Percentiles rank a stretch among this genome's conserved stretches.
These are phyloP conservation scores for Fusarium illudens DNA, from an alignment of 2,329 filamentous ascomycete species.

Conservation along the genomic window DNA sequence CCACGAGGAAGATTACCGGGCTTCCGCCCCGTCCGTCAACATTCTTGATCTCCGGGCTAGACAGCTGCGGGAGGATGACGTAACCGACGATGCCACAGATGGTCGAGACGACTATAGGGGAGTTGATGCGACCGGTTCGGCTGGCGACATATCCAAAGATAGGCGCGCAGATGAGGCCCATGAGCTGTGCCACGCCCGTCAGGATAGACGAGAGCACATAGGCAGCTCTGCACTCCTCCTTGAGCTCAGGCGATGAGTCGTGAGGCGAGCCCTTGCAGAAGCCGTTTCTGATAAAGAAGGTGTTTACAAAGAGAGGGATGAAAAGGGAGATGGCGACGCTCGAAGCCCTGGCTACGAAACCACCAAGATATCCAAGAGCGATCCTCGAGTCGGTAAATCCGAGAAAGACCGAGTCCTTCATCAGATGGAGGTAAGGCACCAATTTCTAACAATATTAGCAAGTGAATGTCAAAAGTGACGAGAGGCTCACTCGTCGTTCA, in stretches of 20 bases:
- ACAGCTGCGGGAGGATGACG: constrained; percentile 75
- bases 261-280: constrained; percentile 75
- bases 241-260: constrained; percentile 76
- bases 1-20: constrained; percentile 76
- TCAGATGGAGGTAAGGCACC: constrained; percentile 66
- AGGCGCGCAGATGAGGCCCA: constrained; percentile 85
- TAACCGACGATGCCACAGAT: constrained; percentile 82
- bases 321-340: constrained; percentile 96
- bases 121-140: constrained; percentile 70
- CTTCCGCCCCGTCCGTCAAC: constrained; percentile 72
- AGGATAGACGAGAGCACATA: constrained; percentile 89
- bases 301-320: constrained; percentile 91
- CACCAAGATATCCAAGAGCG: constrained; percentile 87
- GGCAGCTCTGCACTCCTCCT: constrained; percentile 83
- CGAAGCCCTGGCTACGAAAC: constrained; percentile 92
- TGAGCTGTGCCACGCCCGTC: constrained; percentile 87
- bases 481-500: constrained; percentile 41
- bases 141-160: constrained; percentile 88
- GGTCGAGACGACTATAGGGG: constrained; percentile 77
- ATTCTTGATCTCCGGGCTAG: constrained; percentile 76
- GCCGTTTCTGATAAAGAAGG: constrained; percentile 84
- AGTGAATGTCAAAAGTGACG: background rate
- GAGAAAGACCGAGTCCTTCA: constrained; percentile 71
- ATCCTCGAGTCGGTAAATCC: constrained; percentile 82
- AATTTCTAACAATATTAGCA: constrained; percentile 45